These are phyloP conservation scores for Pichia kluyveri DNA, from an alignment of 805 yeast species.

Conservation along the genomic window DNA sequence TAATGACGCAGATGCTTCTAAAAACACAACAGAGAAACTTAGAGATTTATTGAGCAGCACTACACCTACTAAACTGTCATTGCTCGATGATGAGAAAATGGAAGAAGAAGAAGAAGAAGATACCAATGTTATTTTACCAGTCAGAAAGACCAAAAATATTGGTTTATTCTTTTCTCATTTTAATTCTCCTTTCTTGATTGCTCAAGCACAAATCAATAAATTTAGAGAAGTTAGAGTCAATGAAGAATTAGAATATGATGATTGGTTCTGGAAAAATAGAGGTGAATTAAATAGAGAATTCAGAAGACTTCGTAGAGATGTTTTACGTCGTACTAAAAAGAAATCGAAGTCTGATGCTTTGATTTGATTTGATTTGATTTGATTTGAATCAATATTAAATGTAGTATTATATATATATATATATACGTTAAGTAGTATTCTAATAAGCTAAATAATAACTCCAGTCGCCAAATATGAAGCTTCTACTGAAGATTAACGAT, in stretches of 20 bases:
- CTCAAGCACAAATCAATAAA: conserved; percentile 74
- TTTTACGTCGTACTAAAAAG: conserved; percentile 47
- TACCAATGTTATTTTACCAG: conserved; percentile 9
- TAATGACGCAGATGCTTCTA: not conserved
- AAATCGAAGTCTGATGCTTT: conserved; percentile 12
- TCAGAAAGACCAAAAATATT: conserved; percentile 31
- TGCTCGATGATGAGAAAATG: not conserved
- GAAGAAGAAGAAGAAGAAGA: not conserved
- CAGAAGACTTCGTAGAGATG: conserved; percentile 70
- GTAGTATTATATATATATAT: too few relatives aligned
- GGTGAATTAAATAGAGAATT: conserved; percentile 72
- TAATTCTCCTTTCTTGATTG: conserved; percentile 77
- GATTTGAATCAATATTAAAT: too few relatives aligned
- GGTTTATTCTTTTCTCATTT: conserved; percentile 76
- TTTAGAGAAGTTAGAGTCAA: conserved; percentile 30
- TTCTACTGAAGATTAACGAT: too few relatives aligned
- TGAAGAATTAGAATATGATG: conserved; percentile 45
- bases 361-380: conserved; percentile 1
- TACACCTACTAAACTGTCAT: conserved; percentile 3
- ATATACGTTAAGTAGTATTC: too few relatives aligned
- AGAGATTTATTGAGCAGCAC: conserved; percentile 49
- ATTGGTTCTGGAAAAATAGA: conserved; percentile 76
- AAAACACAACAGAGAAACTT: conserved; percentile 50
- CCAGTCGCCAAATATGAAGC: too few relatives aligned
- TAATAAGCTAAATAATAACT: too few relatives aligned